phyloP scores from a whole-genome alignment of 2,329 filamentous ascomycete species.

The Sporothrix inflata region DNA sequence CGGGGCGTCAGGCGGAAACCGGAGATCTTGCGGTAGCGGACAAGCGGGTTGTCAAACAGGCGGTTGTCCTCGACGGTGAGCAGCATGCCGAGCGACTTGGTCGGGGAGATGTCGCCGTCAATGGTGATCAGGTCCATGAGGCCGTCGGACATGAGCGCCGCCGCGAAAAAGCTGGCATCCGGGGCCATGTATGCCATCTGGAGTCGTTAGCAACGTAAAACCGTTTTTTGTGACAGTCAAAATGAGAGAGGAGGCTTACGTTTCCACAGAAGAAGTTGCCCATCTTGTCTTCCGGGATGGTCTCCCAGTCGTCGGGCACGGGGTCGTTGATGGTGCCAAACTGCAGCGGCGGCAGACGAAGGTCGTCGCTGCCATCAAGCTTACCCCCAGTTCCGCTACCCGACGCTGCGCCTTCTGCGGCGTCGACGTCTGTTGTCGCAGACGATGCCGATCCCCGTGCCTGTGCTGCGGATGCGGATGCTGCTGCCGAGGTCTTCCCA shows the following conservation, averaged over 20 bases:
- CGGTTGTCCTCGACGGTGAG: slow-evolving; percentile 70
- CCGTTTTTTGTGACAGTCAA: too few species aligned
- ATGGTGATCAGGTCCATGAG: slow-evolving; percentile 83
- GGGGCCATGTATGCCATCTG: slow-evolving; percentile 90
- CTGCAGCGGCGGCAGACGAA: slow-evolving; percentile 70
- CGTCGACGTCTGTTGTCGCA: slow-evolving; percentile 16
- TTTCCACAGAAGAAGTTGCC: slow-evolving; percentile 96
- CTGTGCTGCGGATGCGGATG: not conserved
- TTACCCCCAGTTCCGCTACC: slow-evolving; percentile 12
- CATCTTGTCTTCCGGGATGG: slow-evolving; percentile 73
- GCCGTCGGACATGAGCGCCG: slow-evolving; percentile 80
- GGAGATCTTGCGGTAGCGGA: slow-evolving; percentile 82
- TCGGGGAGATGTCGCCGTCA: slow-evolving; percentile 71
- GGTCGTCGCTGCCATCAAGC: slow-evolving; percentile 35
- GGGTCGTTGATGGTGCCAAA: slow-evolving; percentile 81
- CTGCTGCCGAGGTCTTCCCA: not conserved
- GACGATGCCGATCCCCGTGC: slow-evolving; percentile 24
- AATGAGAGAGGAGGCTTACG: slow-evolving; percentile 47
- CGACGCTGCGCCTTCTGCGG: not conserved
- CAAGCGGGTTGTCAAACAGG: slow-evolving; percentile 78
- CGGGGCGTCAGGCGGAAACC: slow-evolving; percentile 84
- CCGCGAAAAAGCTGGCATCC: slow-evolving; percentile 84
- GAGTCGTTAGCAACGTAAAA: not conserved
- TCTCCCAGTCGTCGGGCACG: slow-evolving; percentile 76
- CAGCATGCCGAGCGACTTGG: slow-evolving; percentile 70